Conservation (phyloP, 441 rosid genomes). For the Eutrema salsugineum region DNA sequence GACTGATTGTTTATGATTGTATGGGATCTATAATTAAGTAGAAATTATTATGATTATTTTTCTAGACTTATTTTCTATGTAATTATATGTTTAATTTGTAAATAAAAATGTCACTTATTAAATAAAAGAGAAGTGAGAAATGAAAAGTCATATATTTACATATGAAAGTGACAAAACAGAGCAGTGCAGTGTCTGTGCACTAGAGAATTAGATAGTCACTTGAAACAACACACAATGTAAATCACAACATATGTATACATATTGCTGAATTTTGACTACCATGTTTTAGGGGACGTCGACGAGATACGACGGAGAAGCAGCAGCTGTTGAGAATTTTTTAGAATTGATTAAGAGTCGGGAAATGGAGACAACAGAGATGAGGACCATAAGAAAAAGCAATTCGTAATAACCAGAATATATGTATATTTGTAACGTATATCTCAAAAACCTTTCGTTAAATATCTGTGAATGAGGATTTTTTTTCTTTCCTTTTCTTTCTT, state of each 20-base stretch:
- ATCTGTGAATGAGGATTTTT: background rate
- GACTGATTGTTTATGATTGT: no score
- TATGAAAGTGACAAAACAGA: conserved; percentile 4
- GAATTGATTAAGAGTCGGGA: conserved; percentile 31
- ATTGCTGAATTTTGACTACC: background rate
- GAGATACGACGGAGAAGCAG: conserved; percentile 1
- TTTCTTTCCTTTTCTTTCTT: background rate
- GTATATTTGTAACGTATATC: no score
- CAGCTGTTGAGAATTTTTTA: background rate
- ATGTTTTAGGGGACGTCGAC: background rate
- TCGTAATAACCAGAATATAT: no score
- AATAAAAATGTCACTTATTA: no score
- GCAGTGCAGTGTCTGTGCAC: background rate
- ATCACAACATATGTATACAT: background rate
- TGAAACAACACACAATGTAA: background rate
- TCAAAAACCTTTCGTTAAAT: conserved; percentile 7
- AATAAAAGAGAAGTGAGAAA: background rate
- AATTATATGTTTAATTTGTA: no score
- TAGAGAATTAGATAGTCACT: background rate
- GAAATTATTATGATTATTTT: background rate
- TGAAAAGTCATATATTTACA: background rate
- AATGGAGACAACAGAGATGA: conserved; percentile 42
- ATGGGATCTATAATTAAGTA: no score
- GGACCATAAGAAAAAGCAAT: conserved; percentile 56
- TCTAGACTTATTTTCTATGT: no score